Conservation (phyloP, 2,329 filamentous ascomycete species). For the Fusarium cyanostomum region DNA sequence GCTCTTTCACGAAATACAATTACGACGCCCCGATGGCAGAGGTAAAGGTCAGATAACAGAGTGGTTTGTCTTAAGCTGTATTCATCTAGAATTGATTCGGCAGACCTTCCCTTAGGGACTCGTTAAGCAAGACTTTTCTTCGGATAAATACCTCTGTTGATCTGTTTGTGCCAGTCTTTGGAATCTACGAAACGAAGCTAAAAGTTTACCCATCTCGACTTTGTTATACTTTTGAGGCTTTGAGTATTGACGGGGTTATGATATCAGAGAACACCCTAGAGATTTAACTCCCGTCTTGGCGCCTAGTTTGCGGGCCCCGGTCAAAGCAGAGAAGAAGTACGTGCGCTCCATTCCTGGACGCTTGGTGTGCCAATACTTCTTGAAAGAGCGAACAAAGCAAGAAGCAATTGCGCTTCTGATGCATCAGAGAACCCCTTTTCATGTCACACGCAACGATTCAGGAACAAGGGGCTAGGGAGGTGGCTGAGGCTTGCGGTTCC, state of each 20-base stretch:
- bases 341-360: neutral
- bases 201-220: neutral
- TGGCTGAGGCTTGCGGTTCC: neutral
- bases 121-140: too few relatives aligned
- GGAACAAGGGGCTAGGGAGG: constrained; percentile 24
- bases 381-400: neutral
- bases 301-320: neutral
- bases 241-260: neutral
- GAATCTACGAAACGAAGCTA: too few relatives aligned
- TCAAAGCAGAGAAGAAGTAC: neutral
- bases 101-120: too few relatives aligned
- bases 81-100: too few relatives aligned
- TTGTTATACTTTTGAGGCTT: neutral
- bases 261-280: neutral
- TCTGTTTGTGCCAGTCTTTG: too few relatives aligned
- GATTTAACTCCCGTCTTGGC: neutral
- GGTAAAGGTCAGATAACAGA: too few relatives aligned
- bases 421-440: neutral
- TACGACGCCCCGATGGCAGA: too few relatives aligned
- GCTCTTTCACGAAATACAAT: too few relatives aligned
- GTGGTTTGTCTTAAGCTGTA: too few relatives aligned
- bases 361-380: neutral
- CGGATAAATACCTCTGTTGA: too few relatives aligned
- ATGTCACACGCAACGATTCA: constrained; percentile 4
- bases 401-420: neutral